Percentiles rank a stretch among this genome's conserved stretches.
Evolutionary conservation across 2,329 filamentous ascomycete species (phyloP).

Genomic region (Fusarium aywerte): DNA sequence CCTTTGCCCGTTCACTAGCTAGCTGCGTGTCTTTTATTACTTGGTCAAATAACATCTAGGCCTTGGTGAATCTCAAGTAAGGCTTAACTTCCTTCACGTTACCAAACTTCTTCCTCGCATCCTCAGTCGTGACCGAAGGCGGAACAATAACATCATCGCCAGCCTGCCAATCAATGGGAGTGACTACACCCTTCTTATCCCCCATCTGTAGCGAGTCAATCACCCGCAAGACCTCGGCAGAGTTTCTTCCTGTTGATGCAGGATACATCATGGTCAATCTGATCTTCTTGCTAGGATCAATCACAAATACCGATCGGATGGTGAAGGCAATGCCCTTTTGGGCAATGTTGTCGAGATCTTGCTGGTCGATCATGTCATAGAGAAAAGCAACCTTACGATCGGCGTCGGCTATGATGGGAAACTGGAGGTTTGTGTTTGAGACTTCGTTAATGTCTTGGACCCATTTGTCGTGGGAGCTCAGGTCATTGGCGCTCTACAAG

Average conservation of each 20-base stretch:
- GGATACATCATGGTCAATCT: constrained; percentile 91
- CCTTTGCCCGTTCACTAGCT: too few relatives aligned
- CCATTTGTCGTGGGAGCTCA: constrained; percentile 15
- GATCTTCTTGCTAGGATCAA: constrained; percentile 92
- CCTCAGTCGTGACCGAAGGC: constrained; percentile 80
- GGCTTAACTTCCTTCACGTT: constrained; percentile 74
- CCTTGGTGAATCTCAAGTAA: constrained; percentile 74
- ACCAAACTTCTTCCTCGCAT: constrained; percentile 88
- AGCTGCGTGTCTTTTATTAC: too few relatives aligned
- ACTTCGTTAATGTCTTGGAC: constrained; percentile 20
- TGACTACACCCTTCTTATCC: constrained; percentile 87
- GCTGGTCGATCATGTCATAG: constrained; percentile 69
- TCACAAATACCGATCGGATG: constrained; percentile 92
- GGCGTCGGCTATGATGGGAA: constrained; percentile 24
- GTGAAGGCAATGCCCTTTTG: constrained; percentile 87
- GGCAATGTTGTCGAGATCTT: constrained; percentile 82
- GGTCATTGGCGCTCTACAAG: constrained; percentile 1
- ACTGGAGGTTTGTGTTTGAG: constrained; percentile 16
- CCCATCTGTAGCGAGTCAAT: constrained; percentile 81
- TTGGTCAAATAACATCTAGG: neutral
- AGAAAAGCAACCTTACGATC: constrained; percentile 13
- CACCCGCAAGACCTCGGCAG: constrained; percentile 78
- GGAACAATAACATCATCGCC: constrained; percentile 93
- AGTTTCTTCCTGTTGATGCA: constrained; percentile 85
- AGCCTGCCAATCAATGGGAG: constrained; percentile 87